Evolutionary conservation across 176 grass and related monocot species (phyloP), one percentile per base, ranked within the genome.

Genomic region (Oryza officinalis): DNA sequence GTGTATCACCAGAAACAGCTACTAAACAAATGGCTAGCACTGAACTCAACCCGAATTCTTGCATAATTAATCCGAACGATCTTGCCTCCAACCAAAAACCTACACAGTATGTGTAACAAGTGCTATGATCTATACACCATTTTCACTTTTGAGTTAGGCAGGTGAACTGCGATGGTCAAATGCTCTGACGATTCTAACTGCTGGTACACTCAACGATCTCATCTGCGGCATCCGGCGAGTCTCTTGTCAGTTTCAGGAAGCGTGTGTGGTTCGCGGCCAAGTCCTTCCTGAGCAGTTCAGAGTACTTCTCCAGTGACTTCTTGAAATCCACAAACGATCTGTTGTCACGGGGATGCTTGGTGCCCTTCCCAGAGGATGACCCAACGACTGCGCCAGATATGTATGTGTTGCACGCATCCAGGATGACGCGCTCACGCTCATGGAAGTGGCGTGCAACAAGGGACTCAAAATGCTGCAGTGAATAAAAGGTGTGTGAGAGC

Each of bases 381-480:
- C 93, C 93, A 40, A 92, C 87, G 14, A 88, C 18, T 65, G 43
- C 27, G 17, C 93, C 93, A 23, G 84, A 78, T 28, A 85, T 63
- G 82, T 92, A 94, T 73, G 82, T 75, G 15, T 31, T 69, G 22
- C 85, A 94, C 4, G 90, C 71, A 5, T 86, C 63, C 15, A 92
- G 85, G 68, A 94, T 90, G 30, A 10, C 69, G 27, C 1, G 27
- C 61, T 85, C 85, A 28, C 78, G 72, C 13, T 78, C 68, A 5
- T 31, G 33, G 76, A 94, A 94, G 78, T 94, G 93, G 6, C 17
- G 18, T 0, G 37, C 22, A 7, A 90, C 87, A 44, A 92, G 86
- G 65, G 60, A 75, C 74, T 83, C 82, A 86, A 94, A 94, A 79
- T 94, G 82, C 93, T 94, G 80, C 75, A 86, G 37, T 25, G 60